Base-by-base conservation (phyloP, 2,329 filamentous ascomycete species). In the Aulographum hederae region DNA sequence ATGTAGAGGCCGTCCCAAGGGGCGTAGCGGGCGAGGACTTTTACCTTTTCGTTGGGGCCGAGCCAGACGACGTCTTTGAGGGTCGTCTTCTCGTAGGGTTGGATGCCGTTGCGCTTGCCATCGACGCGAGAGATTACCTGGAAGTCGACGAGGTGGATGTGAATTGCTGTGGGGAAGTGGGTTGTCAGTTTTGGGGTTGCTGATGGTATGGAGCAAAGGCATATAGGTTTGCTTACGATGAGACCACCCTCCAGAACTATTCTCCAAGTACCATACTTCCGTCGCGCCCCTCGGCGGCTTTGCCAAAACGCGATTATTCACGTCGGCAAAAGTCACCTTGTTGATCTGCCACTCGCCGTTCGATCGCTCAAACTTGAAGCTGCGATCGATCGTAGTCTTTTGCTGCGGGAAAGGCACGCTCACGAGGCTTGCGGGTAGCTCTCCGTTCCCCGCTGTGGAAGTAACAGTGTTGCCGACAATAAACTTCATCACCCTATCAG, bases 91-190 rank as follows among this genome's bases (percentile, higher is more conserved):
- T 73, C 68, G 39, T 72, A 72, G 0, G 62, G 55, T 37, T 55
- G 41, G 4, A 70, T 57, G 10, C 41, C 43, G 3, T 56, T 51
- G 13, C 41, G 38, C 4, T 53, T 47, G 6, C 57, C 57, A 3
- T 61, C 60, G 0, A 43, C 56, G 13, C 67, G 61, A 5, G 50
- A 53, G 15, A 69, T 40, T 21, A 73, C 52, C 34, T 63, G 58
- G 46, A 73, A 65, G 41, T 71, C 67, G 30, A 73, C 60, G 2
- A 72, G 53, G 41, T 73, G 69, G 30, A 72, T 60, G 44, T 73
- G 68, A 19, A 63, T 50, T 8, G 40, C n/a, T n/a, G n/a, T n/a
- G n/a, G n/a, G n/a, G n/a, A n/a, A n/a, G n/a, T n/a, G n/a, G n/a
- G 36, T 26, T 20, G 23, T 31, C 18, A 36, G 17, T 14, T 26